A percentile compares a stretch with the other conserved stretches of the same genome.
These are phyloP conservation scores for Trichoderma afroharzianum DNA, from an alignment of 2,329 filamentous ascomycete species.

Conservation along the genomic window DNA sequence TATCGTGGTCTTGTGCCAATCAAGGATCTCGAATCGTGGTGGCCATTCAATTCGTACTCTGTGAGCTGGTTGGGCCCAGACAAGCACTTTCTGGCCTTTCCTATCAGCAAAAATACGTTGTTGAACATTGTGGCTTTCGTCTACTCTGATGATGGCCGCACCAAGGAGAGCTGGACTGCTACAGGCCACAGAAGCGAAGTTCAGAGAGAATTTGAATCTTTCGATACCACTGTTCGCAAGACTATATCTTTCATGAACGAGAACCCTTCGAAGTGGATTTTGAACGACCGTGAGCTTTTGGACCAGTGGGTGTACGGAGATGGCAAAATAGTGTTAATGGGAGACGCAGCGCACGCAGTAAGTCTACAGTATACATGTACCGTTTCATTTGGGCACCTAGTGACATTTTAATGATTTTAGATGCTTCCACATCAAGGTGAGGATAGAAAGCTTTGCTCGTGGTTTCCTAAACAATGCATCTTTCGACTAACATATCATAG, in stretches of 20 bases:
- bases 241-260: slow-evolving; percentile 11
- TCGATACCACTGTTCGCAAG: not conserved
- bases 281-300: slow-evolving; percentile 7
- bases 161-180: slow-evolving; percentile 5
- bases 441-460: not conserved
- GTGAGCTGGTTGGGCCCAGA: slow-evolving; percentile 5
- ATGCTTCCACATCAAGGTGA: slow-evolving; percentile 15
- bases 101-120: not conserved
- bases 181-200: slow-evolving; percentile 1
- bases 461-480: no score
- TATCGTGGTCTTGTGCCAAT: slow-evolving; percentile 6
- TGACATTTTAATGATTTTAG: not conserved
- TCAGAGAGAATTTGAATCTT: not conserved
- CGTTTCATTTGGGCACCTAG: not conserved
- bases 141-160: slow-evolving; percentile 9
- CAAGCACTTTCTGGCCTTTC: slow-evolving; percentile 11
- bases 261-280: slow-evolving; percentile 5
- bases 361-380: slow-evolving; percentile 35
- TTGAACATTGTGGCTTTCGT: slow-evolving; percentile 9
- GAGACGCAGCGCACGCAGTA: slow-evolving; percentile 45
- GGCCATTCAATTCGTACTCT: not conserved
- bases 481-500: slow-evolving; percentile 18
- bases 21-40: slow-evolving; percentile 6
- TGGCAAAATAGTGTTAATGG: slow-evolving; percentile 26
- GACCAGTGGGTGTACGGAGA: slow-evolving; percentile 4